Base-by-base conservation (phyloP, 352 stramenopile genomes). In the Pythium coloratum region DNA sequence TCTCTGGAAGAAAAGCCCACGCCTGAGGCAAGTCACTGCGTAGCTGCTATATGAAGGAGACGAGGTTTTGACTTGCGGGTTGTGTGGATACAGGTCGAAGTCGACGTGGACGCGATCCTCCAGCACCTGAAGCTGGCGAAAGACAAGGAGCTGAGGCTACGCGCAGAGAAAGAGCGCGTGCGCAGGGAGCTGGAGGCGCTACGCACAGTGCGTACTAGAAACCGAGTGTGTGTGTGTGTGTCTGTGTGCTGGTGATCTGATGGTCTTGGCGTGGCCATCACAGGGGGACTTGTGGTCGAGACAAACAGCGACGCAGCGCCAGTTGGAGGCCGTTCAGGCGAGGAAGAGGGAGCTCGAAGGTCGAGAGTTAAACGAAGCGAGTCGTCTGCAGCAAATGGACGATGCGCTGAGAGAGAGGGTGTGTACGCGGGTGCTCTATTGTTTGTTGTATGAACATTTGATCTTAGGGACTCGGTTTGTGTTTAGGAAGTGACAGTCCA, bases 111-210 rank as follows among this genome's bases (percentile, higher is more conserved):
- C 47, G 69, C 59, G 67, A 70, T 92, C 60, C 71, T 92, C 50
- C 69, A 64, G 40, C 65, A 90, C 69, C 76, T 92, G 62, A 70
- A 75, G 16, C 59, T 51, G 32, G 69, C 78, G 26, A 92, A 92
- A 63, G 78, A 87, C 44, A 80, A 76, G 64, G 83, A 92, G 56
- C 76, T 90, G 58, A 69, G 73, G n/a, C 65, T 90, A n/a, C 77
- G 75, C 18, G 80, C 69, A 13, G 83, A 92, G 76, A 90, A 89
- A 62, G 82, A 87, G 71, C 81, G 78, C 38, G 71, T 92, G 46
- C 81, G 81, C 24, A 67, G 69, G 54, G 81, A 89, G 42, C 72
- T 90, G 8, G 71, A 75, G 51, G 64, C 81, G 36, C 55, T 88
- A 24, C 73, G 78, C 9, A 76, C 68, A 33, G 83, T 90, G 49